Conservation (phyloP, 192 early-diverging fungal genomes). For the Radiomyces spectabilis region DNA sequence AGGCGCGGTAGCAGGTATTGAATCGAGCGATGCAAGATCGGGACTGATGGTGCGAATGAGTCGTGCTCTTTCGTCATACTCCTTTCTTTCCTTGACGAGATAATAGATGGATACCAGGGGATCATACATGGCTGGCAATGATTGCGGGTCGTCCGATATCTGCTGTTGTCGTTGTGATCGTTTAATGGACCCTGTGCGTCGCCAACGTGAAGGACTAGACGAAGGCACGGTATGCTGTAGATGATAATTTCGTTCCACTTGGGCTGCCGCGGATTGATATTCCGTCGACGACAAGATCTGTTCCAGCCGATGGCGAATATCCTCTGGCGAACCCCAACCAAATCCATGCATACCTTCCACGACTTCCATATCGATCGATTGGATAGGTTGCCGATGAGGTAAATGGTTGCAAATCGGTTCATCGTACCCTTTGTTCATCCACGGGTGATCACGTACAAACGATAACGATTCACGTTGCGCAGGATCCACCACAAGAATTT, state of each 20-base stretch:
- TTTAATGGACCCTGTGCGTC: background rate
- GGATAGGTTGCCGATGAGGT: conserved; percentile 45
- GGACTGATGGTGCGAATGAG: background rate
- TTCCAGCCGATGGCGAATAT: conserved; percentile 43
- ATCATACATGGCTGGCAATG: conserved; percentile 22
- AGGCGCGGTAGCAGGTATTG: too few species aligned
- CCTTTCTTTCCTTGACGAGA: conserved; percentile 51
- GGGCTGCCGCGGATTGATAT: conserved; percentile 31
- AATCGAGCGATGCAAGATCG: too few species aligned
- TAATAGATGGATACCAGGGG: conserved; percentile 83
- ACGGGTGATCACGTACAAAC: conserved; percentile 65
- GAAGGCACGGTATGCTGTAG: background rate
- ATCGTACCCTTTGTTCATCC: conserved; percentile 70
- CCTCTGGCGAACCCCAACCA: conserved; percentile 59
- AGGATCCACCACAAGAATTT: conserved; percentile 68
- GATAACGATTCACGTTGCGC: conserved; percentile 56
- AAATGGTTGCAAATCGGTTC: conserved; percentile 55
- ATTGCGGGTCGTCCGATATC: background rate
- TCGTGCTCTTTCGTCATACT: background rate
- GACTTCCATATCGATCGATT: conserved; percentile 42
- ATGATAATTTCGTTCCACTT: conserved; percentile 8
- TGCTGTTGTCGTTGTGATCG: background rate
- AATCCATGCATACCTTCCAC: conserved; percentile 66
- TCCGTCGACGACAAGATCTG: conserved; percentile 37
- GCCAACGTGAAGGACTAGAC: background rate